A percentile compares a stretch with the other conserved stretches of the same genome.
These are phyloP conservation scores for Hortaea sp. DNA, from an alignment of 2,329 filamentous ascomycete species.

Conservation along the genomic window DNA sequence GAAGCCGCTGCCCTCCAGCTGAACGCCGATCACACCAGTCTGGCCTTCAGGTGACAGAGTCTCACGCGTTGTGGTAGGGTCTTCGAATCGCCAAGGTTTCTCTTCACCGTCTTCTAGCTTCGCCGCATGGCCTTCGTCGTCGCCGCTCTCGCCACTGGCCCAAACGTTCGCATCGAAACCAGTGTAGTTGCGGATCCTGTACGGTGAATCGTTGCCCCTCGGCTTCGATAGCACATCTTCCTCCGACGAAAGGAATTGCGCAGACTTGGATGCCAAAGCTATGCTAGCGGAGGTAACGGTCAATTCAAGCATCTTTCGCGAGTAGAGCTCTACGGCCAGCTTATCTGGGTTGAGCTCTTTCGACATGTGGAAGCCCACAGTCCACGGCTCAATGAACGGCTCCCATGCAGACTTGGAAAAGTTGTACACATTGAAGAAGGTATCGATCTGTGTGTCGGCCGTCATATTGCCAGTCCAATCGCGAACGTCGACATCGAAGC, in stretches of 20 bases:
- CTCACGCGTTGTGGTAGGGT: slow-evolving; percentile 92
- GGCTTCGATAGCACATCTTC: slow-evolving; percentile 92
- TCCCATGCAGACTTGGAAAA: slow-evolving; percentile 99
- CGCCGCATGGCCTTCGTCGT: slow-evolving; percentile 59
- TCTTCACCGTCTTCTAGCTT: slow-evolving; percentile 83
- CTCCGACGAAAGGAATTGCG: slow-evolving; percentile 76
- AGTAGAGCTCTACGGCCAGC: slow-evolving; percentile 74
- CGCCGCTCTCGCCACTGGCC: slow-evolving; percentile 59
- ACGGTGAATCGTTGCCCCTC: slow-evolving; percentile 81
- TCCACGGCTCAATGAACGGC: slow-evolving; percentile 90
- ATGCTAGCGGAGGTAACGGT: slow-evolving; percentile 91
- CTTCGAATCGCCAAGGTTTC: slow-evolving; percentile 90
- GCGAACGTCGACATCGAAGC: slow-evolving; percentile 71
- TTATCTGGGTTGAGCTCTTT: slow-evolving; percentile 66
- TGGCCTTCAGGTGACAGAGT: slow-evolving; percentile 76
- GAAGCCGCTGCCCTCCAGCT: slow-evolving; percentile 87
- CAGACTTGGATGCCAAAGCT: slow-evolving; percentile 83
- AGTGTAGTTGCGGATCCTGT: slow-evolving; percentile 88
- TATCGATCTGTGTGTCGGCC: slow-evolving; percentile 81
- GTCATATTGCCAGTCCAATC: slow-evolving; percentile 87
- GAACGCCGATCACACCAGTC: slow-evolving; percentile 68
- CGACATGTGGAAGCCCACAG: slow-evolving; percentile 80
- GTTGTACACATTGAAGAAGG: slow-evolving; percentile 95
- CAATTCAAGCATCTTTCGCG: slow-evolving; percentile 81
- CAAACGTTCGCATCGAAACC: slow-evolving; percentile 83